These are phyloP conservation scores for Lanmaoa pseudosensibilis DNA, from an alignment of 768 basidiomycete genomes.

Conservation along the genomic window DNA sequence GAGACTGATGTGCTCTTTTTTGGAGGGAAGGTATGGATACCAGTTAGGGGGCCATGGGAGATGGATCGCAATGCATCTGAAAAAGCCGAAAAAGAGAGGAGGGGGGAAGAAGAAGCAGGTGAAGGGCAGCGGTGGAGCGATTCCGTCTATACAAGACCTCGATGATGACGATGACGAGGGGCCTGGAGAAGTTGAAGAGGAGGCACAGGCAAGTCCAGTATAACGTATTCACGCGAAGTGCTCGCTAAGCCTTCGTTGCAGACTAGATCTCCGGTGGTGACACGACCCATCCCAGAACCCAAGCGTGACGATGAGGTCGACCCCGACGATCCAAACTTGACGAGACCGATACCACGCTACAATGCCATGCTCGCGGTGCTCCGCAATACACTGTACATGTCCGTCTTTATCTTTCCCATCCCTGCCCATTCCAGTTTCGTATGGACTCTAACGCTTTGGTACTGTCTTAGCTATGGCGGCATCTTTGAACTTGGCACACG, in stretches of 20 bases:
- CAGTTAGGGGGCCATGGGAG: slow-evolving; percentile 70
- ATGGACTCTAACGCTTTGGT: not conserved
- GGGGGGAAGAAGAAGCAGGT: slow-evolving; percentile 43
- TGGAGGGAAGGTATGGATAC: slow-evolving; percentile 69
- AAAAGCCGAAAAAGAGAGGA: slow-evolving; percentile 56
- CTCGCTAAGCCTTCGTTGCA: not conserved
- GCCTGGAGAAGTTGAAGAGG: slow-evolving; percentile 14
- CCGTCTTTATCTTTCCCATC: slow-evolving; percentile 23
- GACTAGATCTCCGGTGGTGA: not conserved
- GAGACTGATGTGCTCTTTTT: not conserved
- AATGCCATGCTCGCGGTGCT: slow-evolving; percentile 88
- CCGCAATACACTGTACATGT: slow-evolving; percentile 86
- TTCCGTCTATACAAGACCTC: not conserved
- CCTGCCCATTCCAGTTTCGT: not conserved
- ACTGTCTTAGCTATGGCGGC: slow-evolving; percentile 69
- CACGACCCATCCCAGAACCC: not conserved
- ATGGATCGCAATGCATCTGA: slow-evolving; percentile 77
- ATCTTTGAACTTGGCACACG: slow-evolving; percentile 80
- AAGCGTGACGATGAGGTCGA: slow-evolving; percentile 41
- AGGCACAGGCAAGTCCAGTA: slow-evolving; percentile 7
- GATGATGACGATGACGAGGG: slow-evolving; percentile 18
- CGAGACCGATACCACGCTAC: slow-evolving; percentile 71
- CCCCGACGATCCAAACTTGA: slow-evolving; percentile 62
- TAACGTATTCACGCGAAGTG: not conserved
- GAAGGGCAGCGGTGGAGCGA: not conserved